Evolutionary conservation across 306 rosid species (phyloP).

Genomic region (Erythrophleum fordii): DNA sequence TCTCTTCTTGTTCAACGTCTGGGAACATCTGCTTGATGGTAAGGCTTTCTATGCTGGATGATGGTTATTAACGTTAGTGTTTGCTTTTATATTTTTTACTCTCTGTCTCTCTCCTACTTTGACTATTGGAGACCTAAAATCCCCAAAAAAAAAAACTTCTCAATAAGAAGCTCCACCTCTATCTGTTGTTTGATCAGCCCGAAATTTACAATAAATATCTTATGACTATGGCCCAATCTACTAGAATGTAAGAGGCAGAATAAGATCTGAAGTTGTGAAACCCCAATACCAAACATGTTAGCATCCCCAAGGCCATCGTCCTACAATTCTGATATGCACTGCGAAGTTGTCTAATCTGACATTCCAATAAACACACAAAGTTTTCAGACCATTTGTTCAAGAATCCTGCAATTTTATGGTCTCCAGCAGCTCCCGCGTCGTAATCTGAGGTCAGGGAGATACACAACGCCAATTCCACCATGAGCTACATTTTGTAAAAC

Average conservation of each 20-base stretch:
- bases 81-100: not conserved
- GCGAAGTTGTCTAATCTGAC: constrained; percentile 1
- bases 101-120: not conserved
- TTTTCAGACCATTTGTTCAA: constrained; percentile 32
- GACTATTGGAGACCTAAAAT: not conserved
- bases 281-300: constrained; percentile 18
- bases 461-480: constrained; percentile 30
- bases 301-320: constrained; percentile 15
- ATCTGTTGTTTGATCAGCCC: not conserved
- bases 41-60: not conserved
- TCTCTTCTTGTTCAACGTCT: not conserved
- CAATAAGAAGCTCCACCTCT: not conserved
- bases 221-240: not conserved
- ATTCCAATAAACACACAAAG: constrained; percentile 1
- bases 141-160: not conserved
- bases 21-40: not conserved
- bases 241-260: constrained; percentile 13
- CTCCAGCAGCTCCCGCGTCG: constrained; percentile 28
- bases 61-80: not conserved
- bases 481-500: constrained; percentile 2
- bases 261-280: constrained; percentile 13
- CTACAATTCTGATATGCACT: not conserved
- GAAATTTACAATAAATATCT: not conserved
- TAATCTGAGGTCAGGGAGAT: constrained; percentile 36
- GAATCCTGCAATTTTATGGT: constrained; percentile 44